Percentiles rank a stretch among this genome's conserved stretches.
Evolutionary conservation across 2,329 filamentous ascomycete species (phyloP).

Genomic region (Rasamsonia emersonii): DNA sequence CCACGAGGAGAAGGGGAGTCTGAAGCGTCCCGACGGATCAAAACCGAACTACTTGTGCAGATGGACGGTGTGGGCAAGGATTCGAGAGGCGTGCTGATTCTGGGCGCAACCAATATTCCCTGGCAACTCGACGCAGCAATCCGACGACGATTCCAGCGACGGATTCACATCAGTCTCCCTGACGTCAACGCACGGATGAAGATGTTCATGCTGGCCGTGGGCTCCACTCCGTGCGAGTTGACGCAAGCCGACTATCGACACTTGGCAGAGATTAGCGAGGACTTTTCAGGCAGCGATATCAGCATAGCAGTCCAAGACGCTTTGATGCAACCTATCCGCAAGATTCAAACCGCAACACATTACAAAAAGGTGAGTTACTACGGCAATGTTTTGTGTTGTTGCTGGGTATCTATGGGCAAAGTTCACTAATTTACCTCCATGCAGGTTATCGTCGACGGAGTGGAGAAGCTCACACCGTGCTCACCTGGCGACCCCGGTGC

Average conservation of each 20-base stretch:
- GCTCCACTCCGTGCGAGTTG: constrained; percentile 80
- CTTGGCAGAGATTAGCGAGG: constrained; percentile 74
- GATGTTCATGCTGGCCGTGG: constrained; percentile 96
- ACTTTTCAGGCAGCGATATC: constrained; percentile 95
- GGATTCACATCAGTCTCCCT: constrained; percentile 91
- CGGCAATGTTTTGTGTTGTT: neutral
- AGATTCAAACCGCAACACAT: constrained; percentile 95
- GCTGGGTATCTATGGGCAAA: neutral
- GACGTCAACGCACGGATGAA: constrained; percentile 78
- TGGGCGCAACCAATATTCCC: constrained; percentile 95
- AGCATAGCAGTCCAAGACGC: constrained; percentile 91
- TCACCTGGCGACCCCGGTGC: constrained; percentile 82
- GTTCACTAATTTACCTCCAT: constrained; percentile 4
- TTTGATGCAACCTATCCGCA: constrained; percentile 92
- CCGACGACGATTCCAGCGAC: constrained; percentile 85
- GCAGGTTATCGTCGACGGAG: constrained; percentile 61
- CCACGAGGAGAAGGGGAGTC: constrained; percentile 92
- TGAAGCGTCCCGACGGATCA: constrained; percentile 93
- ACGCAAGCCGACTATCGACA: constrained; percentile 68
- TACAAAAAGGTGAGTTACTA: constrained; percentile 68
- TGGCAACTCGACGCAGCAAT: constrained; percentile 98
- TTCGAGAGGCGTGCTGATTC: constrained; percentile 82
- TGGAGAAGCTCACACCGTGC: constrained; percentile 65
- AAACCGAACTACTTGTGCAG: constrained; percentile 95
- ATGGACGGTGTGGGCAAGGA: constrained; percentile 99